Evolutionary conservation across 768 basidiomycete genomes (phyloP), one percentile per base, ranked within the genome.

Genomic region (Lactifluus piperatus): DNA sequence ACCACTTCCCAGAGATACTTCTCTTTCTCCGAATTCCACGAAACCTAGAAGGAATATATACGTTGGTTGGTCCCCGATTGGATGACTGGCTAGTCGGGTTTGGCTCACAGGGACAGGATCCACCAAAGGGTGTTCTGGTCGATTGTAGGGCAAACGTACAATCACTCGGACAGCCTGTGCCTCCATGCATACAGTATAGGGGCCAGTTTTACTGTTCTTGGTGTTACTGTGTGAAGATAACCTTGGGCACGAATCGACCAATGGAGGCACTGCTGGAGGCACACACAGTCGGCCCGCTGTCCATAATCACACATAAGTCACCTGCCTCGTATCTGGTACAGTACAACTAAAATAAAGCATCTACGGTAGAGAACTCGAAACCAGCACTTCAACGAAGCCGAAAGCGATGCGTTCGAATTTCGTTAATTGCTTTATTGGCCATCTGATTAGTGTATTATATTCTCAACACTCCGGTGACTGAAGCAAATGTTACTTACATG

Each of bases 1-100:
- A 93, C 91, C 45, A 88, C 86, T 70, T 90, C 88, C 91, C 91
- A 93, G 8, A 93, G 75, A 6, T 89, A 81, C 62, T 85, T 85
- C 46, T 91, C 91, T 70, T 92, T 93, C 58, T 91, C 88, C 8
- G 80, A 64, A 44, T 80, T 88, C 91, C 91, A 93, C 75, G 88
- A 85, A 70, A 93, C 85, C 90, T 92, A 66, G 54, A 43, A 41
- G 39, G 48, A 57, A 44, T 53, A 22, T 29, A 14, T 24, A 24
- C 30, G 20, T 34, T 24, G 18, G 9, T 46, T 46, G 54, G 46
- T 6, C 27, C 13, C 22, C 16, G 51, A 14, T 32, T 27, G 27
- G 32, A 27, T 24, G 22, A 6, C 29, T 22, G 13, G 32, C n/a
- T 34, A 32, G 47, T 20, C 22, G 20, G 30, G 18, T 24, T n/a